A percentile compares a stretch with the other conserved stretches of the same genome.
These are phyloP conservation scores for Ogataea trehaloabstinens DNA, from an alignment of 805 yeast species.

Conservation along the genomic window DNA sequence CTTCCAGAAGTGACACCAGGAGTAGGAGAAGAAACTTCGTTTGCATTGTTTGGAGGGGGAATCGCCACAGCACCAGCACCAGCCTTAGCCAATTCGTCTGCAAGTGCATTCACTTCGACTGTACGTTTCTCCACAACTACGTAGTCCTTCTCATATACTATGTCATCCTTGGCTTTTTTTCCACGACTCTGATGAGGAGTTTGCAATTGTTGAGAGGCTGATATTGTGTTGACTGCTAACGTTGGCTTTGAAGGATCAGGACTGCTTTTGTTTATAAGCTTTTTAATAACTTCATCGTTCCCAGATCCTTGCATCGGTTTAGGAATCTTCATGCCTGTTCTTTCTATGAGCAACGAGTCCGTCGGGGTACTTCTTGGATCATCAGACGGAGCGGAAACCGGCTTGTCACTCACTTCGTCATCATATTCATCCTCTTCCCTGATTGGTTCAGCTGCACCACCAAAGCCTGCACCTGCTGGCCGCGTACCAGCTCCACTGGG, in stretches of 20 bases:
- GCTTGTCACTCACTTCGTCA: background rate
- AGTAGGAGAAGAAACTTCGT: background rate
- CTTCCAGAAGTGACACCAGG: background rate
- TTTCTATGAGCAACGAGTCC: slow-evolving; percentile 18
- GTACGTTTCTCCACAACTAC: slow-evolving; percentile 94
- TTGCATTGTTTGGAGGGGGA: slow-evolving; percentile 9
- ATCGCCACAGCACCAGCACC: slow-evolving; percentile 43
- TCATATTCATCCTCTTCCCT: slow-evolving; percentile 17
- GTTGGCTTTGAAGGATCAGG: slow-evolving; percentile 30
- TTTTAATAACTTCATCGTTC: slow-evolving; percentile 45
- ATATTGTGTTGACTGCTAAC: slow-evolving; percentile 4
- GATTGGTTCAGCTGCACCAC: slow-evolving; percentile 13
- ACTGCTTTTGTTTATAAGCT: slow-evolving; percentile 40
- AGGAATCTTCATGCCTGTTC: slow-evolving; percentile 15
- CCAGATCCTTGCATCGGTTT: slow-evolving; percentile 21
- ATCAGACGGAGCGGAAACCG: background rate
- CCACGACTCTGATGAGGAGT: background rate
- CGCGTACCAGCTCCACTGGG: slow-evolving; percentile 18
- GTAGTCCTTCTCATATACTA: slow-evolving; percentile 74
- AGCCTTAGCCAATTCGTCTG: slow-evolving; percentile 76
- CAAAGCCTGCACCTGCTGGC: slow-evolving; percentile 7
- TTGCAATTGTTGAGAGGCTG: slow-evolving; percentile 1
- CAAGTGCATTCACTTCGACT: slow-evolving; percentile 92
- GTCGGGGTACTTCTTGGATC: slow-evolving; percentile 9
- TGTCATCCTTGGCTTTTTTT: slow-evolving; percentile 33